phyloP scores from a whole-genome alignment of 805 yeast species.

The Starmerella potacharoeniae region DNA sequence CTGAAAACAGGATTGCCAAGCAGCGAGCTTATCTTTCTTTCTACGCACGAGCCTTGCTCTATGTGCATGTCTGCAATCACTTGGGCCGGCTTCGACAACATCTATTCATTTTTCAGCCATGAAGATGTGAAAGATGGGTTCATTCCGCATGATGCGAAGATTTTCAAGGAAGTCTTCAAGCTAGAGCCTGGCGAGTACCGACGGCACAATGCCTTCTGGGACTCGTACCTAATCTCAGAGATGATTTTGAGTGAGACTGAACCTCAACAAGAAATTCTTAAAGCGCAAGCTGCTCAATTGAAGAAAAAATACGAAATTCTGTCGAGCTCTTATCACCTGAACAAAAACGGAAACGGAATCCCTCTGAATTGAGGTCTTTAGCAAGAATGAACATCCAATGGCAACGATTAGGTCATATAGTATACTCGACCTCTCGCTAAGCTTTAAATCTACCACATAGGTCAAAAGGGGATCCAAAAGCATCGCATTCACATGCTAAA shows the following conservation, averaged over 20 bases:
- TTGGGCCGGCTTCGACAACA: slow-evolving; percentile 23
- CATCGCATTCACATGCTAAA: no score
- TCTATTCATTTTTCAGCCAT: slow-evolving; percentile 20
- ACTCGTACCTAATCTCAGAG: background rate
- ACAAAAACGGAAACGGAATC: background rate
- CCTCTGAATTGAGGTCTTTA: no score
- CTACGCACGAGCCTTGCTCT: slow-evolving; percentile 24
- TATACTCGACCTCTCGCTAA: no score
- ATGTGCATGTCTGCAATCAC: slow-evolving; percentile 21
- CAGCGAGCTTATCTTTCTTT: slow-evolving; percentile 19
- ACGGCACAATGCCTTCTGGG: background rate
- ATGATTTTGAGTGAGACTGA: background rate
- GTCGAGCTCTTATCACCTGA: background rate
- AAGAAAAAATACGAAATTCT: background rate
- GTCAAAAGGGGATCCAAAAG: no score
- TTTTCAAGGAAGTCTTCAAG: slow-evolving; percentile 15
- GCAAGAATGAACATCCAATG: no score
- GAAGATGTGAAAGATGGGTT: slow-evolving; percentile 18
- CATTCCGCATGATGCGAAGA: slow-evolving; percentile 19
- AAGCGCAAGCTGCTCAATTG: background rate
- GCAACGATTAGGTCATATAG: no score
- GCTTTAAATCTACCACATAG: no score
- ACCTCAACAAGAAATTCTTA: background rate
- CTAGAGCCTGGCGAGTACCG: background rate
- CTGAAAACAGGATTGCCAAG: slow-evolving; percentile 12